Evolutionary conservation across 805 yeast genomes (phyloP).

Genomic region (Saturnispora sanitii): DNA sequence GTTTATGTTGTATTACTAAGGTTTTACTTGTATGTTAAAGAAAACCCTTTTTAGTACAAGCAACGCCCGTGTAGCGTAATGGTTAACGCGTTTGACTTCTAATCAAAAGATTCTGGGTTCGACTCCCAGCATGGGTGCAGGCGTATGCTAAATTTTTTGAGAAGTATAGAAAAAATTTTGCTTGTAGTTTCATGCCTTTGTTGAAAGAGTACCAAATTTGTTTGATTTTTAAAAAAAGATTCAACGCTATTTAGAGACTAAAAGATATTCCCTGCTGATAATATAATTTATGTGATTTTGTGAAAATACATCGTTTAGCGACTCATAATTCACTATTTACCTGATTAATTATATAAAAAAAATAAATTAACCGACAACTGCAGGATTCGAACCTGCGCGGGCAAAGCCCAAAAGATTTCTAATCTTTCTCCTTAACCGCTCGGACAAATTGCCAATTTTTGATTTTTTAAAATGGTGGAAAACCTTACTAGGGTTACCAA

Average conservation of each 20-base stretch:
- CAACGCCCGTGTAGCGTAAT: slow-evolving; percentile 50
- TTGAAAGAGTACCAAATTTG: too few relatives aligned
- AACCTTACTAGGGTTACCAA: too few relatives aligned
- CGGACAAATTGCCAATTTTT: slow-evolving; percentile 40
- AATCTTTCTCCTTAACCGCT: slow-evolving; percentile 50
- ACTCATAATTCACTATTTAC: too few relatives aligned
- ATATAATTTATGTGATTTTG: too few relatives aligned
- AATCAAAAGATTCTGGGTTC: slow-evolving; percentile 59
- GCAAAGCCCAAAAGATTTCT: slow-evolving; percentile 53
- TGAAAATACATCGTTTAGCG: too few relatives aligned
- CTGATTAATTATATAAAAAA: slow-evolving; percentile 4
- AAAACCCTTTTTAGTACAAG: slow-evolving; percentile 68
- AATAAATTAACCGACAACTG: slow-evolving; percentile 34
- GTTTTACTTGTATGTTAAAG: slow-evolving; percentile 74
- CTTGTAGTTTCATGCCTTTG: too few relatives aligned
- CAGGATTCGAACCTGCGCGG: slow-evolving; percentile 58
- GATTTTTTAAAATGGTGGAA: background rate
- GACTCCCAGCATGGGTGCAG: slow-evolving; percentile 41
- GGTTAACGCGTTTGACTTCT: slow-evolving; percentile 61
- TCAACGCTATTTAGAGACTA: too few relatives aligned
- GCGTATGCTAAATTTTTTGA: slow-evolving; percentile 14
- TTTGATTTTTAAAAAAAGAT: too few relatives aligned
- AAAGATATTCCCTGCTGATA: too few relatives aligned
- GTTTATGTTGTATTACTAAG: slow-evolving; percentile 70
- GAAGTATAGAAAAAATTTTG: too few relatives aligned